Percentiles rank a stretch among this genome's conserved stretches.
Evolutionary conservation across 2,329 filamentous ascomycete species (phyloP).

Genomic region (Fusarium redolens): DNA sequence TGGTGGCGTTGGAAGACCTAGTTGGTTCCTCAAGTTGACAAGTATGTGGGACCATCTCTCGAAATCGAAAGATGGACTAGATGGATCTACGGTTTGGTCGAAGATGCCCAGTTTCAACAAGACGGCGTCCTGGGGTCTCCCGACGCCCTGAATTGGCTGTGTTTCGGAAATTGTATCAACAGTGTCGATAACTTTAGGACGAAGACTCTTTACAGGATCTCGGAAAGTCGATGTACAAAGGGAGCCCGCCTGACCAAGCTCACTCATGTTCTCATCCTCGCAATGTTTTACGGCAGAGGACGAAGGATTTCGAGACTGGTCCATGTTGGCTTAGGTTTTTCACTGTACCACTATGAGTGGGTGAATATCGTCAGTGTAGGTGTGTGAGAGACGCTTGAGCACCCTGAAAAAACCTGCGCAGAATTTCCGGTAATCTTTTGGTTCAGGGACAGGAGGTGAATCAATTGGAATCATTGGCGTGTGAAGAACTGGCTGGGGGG

Average conservation of each 20-base stretch:
- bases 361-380: no score
- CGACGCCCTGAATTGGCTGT: background rate
- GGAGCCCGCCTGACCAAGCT: background rate
- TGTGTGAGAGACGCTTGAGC: no score
- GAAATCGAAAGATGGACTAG: background rate
- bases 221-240: background rate
- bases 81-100: background rate
- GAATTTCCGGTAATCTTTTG: no score
- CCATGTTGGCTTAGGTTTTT: background rate
- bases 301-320: background rate
- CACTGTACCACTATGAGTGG: no score
- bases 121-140: background rate
- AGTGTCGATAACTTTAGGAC: background rate
- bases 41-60: background rate
- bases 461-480: no score
- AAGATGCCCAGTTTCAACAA: background rate
- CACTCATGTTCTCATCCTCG: background rate
- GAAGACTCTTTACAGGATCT: background rate
- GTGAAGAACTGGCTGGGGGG: no score
- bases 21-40: background rate
- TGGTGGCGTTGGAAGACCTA: background rate
- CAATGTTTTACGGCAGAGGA: background rate
- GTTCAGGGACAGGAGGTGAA: no score
- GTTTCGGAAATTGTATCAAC: background rate
- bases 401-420: no score